Percentiles rank a stretch among this genome's conserved stretches.
Evolutionary conservation across 495 filamentous ascomycete genomes (phyloP).

Genomic region (Penicillium daleae): DNA sequence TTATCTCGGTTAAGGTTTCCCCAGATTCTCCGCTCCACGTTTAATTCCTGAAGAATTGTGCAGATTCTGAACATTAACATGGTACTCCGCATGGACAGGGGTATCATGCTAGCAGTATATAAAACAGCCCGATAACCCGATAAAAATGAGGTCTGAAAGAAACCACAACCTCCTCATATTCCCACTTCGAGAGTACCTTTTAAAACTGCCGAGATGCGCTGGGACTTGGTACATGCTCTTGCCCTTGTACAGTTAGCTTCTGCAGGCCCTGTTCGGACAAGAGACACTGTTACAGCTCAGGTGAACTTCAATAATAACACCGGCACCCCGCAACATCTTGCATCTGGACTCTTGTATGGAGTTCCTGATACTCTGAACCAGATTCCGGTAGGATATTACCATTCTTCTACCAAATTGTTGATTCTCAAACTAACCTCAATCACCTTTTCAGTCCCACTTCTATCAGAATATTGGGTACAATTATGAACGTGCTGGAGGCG

Average conservation of each 20-base stretch:
- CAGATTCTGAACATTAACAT: not conserved
- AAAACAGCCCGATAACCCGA: not conserved
- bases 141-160: not conserved
- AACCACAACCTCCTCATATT: not conserved
- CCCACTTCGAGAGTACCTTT: not conserved
- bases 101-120: too few relatives aligned
- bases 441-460: not conserved
- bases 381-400: not conserved
- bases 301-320: constrained; percentile 4
- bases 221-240: not conserved
- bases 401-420: not conserved
- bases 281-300: not conserved
- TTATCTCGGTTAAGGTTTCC: not conserved
- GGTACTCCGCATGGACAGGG: not conserved
- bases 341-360: constrained; percentile 1
- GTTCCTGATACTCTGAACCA: not conserved
- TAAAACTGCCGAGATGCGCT: not conserved
- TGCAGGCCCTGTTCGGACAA: not conserved
- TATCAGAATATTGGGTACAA: not conserved
- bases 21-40: not conserved
- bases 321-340: constrained; percentile 3
- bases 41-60: not conserved
- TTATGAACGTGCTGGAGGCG: not conserved
- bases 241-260: not conserved
- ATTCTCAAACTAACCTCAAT: not conserved